Base-by-base conservation (phyloP, 2,329 filamentous ascomycete genomes). In the Epichloe bromicola region DNA sequence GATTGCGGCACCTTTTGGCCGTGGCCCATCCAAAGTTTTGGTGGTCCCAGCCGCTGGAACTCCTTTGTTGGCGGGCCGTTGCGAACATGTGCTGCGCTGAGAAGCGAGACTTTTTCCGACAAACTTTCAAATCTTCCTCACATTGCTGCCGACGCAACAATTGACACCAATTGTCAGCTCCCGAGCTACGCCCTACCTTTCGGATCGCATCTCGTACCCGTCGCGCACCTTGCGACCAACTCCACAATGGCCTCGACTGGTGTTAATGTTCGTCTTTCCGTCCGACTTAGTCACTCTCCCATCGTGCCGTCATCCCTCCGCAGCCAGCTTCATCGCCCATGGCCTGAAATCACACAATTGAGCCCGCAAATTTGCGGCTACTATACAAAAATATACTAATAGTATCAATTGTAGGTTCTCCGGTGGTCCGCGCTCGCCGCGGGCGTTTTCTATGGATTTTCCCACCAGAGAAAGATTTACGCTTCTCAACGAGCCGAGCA, bases 371-470 rank as follows among this genome's bases (percentile, higher is more conserved):
- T n/a, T 19, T 40, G 8, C 30, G 10, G 33, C 15, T 11, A 4
- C 26, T 15, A 30, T 4, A 6, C 7, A 15, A 10, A 15, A 3
- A 12, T 23, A 50, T 40, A 55, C 60, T 66, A 63, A 66, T 63
- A 62, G 56, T 59, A 51, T 50, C 34, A 46, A 56, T 53, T 62
- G 49, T 70, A 98, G 93, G 91, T 98, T 71, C 81, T 97, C 71
- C 90, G 93, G 74, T 98, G 91, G 80, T 91, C 89, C 66, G 90
- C 90, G 67, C 86, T 98, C 60, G 86, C 83, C 65, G 77, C 88
- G 65, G 93, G 93, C 68, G 75, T 97, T 67, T 84, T 95, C 74
- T 98, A 98, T 76, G 93, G 93, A 70, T 82, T 95, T 76, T 87
- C 84, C 72, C 91, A 95, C 76, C 93, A 98, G 76, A 78, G 85